Base-by-base conservation (phyloP, 192 early-diverging fungal species). In the Funneliformis mosseae region DNA sequence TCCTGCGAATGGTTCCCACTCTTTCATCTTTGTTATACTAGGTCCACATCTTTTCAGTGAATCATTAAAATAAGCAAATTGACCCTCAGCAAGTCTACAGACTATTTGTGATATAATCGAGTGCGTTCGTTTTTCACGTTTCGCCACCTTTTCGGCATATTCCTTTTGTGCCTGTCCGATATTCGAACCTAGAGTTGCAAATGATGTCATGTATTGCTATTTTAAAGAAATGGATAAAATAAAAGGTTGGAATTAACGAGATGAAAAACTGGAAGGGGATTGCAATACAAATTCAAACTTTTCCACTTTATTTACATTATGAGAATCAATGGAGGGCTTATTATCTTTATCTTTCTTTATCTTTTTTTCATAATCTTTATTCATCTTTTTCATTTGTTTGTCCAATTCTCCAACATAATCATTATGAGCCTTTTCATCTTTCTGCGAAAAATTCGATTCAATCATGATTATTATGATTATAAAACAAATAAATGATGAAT, bases 1-100 rank as follows among this genome's bases (percentile, higher is more conserved):
- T 0, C 85, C 85, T 0, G 83, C 85, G 60, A 83, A 86, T 39
- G 85, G 85, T 2, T 81, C 83, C 85, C 85, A 86, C 50, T 86
- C 85, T 75, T 86, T 86, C 79, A 86, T 86, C 76, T 86, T 86
- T 12, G 82, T 23, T 60, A 86, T 62, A 79, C 79, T 73, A 27
- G 85, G 85, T 10, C 85, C 85, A 8, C 79, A 86, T 79, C 81
- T 83, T 14, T 83, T 83, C 0, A 86, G 70, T 46, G 82, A 83
- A 38, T 83, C 67, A 33, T 86, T 83, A 55, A 86, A 75, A 0
- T 78, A 83, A 43, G 83, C 42, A 46, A 86, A 86, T 33, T 83
- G 81, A 4, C 82, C 83, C 39, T 86, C 85, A 0, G 85, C 70
- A 18, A 86, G 27, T 11, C 81, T 71, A 78, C 85, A 86, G 2